A percentile compares a stretch with the other conserved stretches of the same genome.
These are phyloP conservation scores for Ascochyta koolunga DNA, from an alignment of 2,329 filamentous ascomycete genomes.

Conservation along the genomic window DNA sequence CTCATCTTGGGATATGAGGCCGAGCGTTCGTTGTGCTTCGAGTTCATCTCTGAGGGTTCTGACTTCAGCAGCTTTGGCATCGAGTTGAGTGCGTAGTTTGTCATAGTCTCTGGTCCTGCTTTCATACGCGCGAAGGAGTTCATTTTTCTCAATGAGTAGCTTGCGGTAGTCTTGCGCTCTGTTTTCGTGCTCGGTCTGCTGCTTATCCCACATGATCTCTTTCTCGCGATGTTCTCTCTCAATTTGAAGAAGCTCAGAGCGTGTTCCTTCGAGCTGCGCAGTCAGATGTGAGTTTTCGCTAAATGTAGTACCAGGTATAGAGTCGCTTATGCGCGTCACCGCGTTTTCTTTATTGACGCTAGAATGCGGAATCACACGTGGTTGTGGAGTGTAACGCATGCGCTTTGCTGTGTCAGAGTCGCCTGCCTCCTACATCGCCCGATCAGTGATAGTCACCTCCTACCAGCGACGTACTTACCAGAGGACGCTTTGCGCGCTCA, in stretches of 20 bases:
- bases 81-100: constrained; percentile 27
- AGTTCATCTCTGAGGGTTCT: constrained; percentile 21
- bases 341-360: constrained; percentile 28
- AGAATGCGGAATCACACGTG: constrained; percentile 12
- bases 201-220: constrained; percentile 26
- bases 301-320: constrained; percentile 40
- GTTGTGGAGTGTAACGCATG: constrained; percentile 43
- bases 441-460: not conserved
- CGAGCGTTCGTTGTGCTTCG: constrained; percentile 24
- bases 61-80: constrained; percentile 19
- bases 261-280: constrained; percentile 18
- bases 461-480: constrained; percentile 18
- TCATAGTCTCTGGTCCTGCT: constrained; percentile 20
- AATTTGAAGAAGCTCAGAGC: constrained; percentile 5
- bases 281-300: constrained; percentile 15
- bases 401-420: constrained; percentile 39
- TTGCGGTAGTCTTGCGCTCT: constrained; percentile 24
- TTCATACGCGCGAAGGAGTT: constrained; percentile 23
- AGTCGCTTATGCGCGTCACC: constrained; percentile 52
- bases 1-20: constrained; percentile 29
- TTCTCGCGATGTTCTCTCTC: constrained; percentile 23
- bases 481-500: constrained; percentile 36
- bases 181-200: constrained; percentile 38
- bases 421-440: constrained; percentile 26
- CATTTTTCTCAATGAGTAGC: constrained; percentile 26